A percentile compares a stretch with the other conserved stretches of the same genome.
Evolutionary conservation across 1,284 basidiomycete species (phyloP).

Genomic region (Ustilago cynodontis): DNA sequence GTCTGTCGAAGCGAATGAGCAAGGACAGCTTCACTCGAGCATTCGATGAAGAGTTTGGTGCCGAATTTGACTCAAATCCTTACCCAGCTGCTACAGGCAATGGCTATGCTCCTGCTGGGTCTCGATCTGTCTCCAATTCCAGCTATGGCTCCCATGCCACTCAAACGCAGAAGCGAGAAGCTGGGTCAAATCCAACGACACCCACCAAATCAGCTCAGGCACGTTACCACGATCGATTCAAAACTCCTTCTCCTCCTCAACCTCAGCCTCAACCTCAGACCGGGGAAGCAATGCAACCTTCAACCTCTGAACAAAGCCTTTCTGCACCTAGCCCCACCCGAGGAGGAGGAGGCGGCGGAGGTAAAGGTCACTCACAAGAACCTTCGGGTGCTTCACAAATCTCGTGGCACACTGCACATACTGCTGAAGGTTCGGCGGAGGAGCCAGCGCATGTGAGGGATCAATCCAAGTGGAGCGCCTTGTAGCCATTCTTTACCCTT

Average conservation of each 20-base stretch:
- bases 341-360: slow-evolving; percentile 14
- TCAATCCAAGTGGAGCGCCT: slow-evolving; percentile 27
- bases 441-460: slow-evolving; percentile 7
- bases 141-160: slow-evolving; percentile 26
- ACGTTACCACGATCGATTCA: slow-evolving; percentile 47
- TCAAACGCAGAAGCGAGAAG: slow-evolving; percentile 7
- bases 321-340: neutral
- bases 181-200: slow-evolving; percentile 12
- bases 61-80: slow-evolving; percentile 25
- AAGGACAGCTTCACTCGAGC: slow-evolving; percentile 48
- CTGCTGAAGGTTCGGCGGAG: slow-evolving; percentile 18
- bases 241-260: slow-evolving; percentile 22
- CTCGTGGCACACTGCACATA: slow-evolving; percentile 43
- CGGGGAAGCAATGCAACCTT: neutral
- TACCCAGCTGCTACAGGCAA: slow-evolving; percentile 33
- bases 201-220: slow-evolving; percentile 28
- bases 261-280: slow-evolving; percentile 1
- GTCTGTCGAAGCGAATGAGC: slow-evolving; percentile 30
- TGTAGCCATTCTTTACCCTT: neutral
- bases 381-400: slow-evolving; percentile 28
- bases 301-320: slow-evolving; percentile 19
- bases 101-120: slow-evolving; percentile 26
- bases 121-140: slow-evolving; percentile 24
- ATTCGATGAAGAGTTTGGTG: slow-evolving; percentile 53
- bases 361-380: slow-evolving; percentile 32